Conservation (phyloP, 2,329 filamentous ascomycete genomes). For the Aspergillus clavatus region DNA sequence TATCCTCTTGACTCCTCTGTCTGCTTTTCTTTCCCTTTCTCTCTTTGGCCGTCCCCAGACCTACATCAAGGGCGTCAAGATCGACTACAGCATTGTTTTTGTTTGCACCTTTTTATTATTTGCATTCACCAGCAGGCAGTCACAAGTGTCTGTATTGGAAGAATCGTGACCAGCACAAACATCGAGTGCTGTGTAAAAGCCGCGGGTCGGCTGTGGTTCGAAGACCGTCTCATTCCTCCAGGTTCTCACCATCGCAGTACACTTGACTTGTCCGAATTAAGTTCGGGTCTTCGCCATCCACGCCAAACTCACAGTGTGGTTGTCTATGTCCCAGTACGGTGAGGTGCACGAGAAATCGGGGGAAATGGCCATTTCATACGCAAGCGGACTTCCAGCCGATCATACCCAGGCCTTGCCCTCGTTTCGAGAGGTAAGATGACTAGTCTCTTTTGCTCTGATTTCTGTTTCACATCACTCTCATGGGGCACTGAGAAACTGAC, state of each 20-base stretch:
- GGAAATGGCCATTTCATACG: slow-evolving; percentile 38
- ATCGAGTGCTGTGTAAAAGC: slow-evolving; percentile 1
- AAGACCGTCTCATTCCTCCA: slow-evolving; percentile 1
- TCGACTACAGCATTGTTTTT: neutral
- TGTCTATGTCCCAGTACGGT: slow-evolving; percentile 36
- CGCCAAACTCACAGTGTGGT: slow-evolving; percentile 7
- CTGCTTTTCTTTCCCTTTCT: neutral
- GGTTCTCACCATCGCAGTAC: slow-evolving; percentile 1
- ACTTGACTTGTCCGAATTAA: neutral
- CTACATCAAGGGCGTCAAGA: neutral
- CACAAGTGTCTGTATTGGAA: too few species aligned
- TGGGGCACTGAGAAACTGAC: slow-evolving; percentile 9
- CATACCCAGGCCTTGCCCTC: slow-evolving; percentile 34
- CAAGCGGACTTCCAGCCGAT: slow-evolving; percentile 29
- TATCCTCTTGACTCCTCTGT: too few species aligned
- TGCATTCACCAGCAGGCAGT: neutral
- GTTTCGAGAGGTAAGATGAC: slow-evolving; percentile 34
- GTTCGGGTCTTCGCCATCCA: neutral
- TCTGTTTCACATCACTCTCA: too few species aligned
- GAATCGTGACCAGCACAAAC: neutral
- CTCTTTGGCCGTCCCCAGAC: neutral
- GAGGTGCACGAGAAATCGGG: slow-evolving; percentile 29
- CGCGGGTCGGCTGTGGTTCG: slow-evolving; percentile 18
- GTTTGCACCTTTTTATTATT: neutral
- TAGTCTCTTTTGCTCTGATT: neutral